phyloP scores from a whole-genome alignment of 2,329 filamentous ascomycete species.

The Stachybotrys chartarum region DNA sequence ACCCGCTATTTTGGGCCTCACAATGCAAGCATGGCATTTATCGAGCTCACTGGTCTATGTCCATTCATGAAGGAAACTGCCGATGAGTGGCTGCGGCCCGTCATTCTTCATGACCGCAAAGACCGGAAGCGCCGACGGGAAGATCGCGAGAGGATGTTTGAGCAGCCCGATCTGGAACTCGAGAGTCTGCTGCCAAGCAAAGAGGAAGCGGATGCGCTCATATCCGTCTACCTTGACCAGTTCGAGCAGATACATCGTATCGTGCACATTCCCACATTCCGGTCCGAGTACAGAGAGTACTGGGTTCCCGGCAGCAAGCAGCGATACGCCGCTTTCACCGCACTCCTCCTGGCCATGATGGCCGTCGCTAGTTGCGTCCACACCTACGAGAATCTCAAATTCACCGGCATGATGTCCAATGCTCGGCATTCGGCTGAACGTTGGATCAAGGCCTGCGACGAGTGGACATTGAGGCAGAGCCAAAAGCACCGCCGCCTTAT shows the following conservation, averaged over 20 bases:
- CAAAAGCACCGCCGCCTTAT: constrained; percentile 54
- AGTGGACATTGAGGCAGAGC: constrained; percentile 48
- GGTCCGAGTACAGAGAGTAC: constrained; percentile 46
- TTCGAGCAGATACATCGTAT: constrained; percentile 51
- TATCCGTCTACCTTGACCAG: constrained; percentile 44
- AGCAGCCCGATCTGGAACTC: constrained; percentile 39
- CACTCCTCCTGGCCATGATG: constrained; percentile 52
- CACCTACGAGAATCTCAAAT: constrained; percentile 43
- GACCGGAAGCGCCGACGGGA: constrained; percentile 46
- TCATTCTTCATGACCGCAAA: constrained; percentile 48
- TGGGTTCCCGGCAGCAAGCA: constrained; percentile 38
- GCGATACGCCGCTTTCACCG: constrained; percentile 47
- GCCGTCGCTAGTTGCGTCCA: constrained; percentile 51
- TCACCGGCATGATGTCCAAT: constrained; percentile 51
- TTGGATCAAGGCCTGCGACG: constrained; percentile 50
- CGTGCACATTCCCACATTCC: constrained; percentile 53
- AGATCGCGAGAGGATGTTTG: constrained; percentile 43
- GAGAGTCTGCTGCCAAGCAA: constrained; percentile 42
- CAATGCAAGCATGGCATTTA: constrained; percentile 54
- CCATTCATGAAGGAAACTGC: constrained; percentile 58
- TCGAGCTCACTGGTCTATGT: constrained; percentile 49
- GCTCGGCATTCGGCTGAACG: constrained; percentile 47
- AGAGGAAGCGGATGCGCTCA: constrained; percentile 40
- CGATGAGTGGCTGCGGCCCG: constrained; percentile 52
- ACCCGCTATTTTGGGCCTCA: constrained; percentile 54